These are phyloP conservation scores for Xylaria bambusicola DNA, from an alignment of 495 filamentous ascomycete species.

Conservation along the genomic window DNA sequence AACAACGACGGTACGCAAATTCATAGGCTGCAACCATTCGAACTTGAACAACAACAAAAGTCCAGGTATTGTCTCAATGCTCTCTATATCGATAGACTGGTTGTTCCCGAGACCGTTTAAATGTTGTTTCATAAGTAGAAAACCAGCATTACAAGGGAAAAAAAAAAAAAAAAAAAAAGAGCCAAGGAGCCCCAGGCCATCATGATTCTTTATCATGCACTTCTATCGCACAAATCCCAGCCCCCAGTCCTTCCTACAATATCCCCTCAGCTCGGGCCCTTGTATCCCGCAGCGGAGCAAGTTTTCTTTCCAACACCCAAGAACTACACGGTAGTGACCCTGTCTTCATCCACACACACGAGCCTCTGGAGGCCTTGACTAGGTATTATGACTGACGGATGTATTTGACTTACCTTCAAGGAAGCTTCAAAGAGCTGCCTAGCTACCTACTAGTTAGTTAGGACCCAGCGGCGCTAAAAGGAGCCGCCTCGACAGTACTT, in stretches of 20 bases:
- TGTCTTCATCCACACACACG: not conserved
- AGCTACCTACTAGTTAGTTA: conserved; percentile 6
- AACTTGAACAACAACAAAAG: no score
- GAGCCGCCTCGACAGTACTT: conserved; percentile 29
- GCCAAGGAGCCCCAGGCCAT: not conserved
- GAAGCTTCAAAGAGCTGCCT: not conserved
- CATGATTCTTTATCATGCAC: not conserved
- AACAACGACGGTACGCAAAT: not conserved
- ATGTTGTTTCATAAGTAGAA: not conserved
- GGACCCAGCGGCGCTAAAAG: no score
- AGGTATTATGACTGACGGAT: no score
- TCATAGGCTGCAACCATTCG: no score
- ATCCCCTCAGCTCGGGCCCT: not conserved
- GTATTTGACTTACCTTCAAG: conserved; percentile 4
- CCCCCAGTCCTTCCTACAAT: no score
- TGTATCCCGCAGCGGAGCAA: not conserved
- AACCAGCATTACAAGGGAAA: no score
- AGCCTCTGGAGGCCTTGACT: no score
- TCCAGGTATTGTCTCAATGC: no score
- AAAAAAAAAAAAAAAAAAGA: not conserved
- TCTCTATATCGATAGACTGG: no score
- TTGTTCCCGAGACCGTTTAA: no score
- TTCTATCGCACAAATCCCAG: no score
- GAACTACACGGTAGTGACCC: not conserved
- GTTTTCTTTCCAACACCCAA: not conserved